Conservation (phyloP, 78 protist genomes). For the Dictyostelium brefeldianum region DNA sequence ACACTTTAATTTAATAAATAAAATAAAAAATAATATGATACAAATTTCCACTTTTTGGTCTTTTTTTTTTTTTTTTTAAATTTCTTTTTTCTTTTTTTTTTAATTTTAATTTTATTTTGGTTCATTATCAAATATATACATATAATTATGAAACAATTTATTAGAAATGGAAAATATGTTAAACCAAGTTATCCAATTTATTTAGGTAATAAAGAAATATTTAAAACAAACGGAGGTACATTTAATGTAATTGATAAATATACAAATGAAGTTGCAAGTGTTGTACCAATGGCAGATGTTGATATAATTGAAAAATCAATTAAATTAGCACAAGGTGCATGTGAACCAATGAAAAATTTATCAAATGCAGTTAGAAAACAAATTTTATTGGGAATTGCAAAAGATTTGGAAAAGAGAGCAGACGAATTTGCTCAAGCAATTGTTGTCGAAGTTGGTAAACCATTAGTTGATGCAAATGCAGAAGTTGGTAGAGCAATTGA, state of each 20-base stretch:
- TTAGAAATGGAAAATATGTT: conserved; percentile 60
- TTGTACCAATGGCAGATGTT: conserved; percentile 68
- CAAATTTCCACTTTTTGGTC: not conserved
- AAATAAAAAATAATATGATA: not conserved
- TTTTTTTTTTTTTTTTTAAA: not conserved
- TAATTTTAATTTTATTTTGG: not conserved
- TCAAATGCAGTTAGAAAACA: conserved; percentile 30
- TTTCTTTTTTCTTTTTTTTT: not conserved
- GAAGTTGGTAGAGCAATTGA: conserved; percentile 84
- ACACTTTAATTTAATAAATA: too few relatives aligned
- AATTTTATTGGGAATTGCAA: conserved; percentile 57
- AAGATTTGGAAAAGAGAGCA: conserved; percentile 38
- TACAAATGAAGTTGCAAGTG: conserved; percentile 35
- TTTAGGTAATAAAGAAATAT: conserved; percentile 59
- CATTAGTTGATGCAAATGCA: conserved; percentile 65
- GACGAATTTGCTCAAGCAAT: conserved; percentile 80
- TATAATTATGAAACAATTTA: not conserved
- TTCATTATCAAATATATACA: not conserved
- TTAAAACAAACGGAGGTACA: not conserved
- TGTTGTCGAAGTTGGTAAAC: conserved; percentile 84
- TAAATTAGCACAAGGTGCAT: not conserved
- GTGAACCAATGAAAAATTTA: conserved; percentile 29
- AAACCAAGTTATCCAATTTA: conserved; percentile 70
- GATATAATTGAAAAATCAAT: conserved; percentile 46
- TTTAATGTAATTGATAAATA: conserved; percentile 73